Evolutionary conservation across 2,329 filamentous ascomycete species (phyloP).

Genomic region (Trichothecium sympodiale): DNA sequence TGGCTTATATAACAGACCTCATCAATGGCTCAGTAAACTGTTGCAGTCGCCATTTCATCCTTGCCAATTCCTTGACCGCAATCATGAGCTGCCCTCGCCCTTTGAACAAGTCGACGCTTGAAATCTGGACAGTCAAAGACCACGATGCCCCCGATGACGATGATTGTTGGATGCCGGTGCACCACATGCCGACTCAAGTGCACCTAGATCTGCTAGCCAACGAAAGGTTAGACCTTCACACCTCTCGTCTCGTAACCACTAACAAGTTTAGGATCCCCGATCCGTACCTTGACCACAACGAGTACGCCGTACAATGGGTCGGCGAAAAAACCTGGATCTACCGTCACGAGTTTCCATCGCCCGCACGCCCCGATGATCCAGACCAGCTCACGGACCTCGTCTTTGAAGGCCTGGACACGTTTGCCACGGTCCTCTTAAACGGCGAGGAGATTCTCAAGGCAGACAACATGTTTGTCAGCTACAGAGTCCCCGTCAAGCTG

Average conservation of each 20-base stretch:
- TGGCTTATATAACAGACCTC: neutral
- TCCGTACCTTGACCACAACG: constrained; percentile 51
- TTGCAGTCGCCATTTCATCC: too few relatives aligned
- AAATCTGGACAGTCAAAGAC: constrained; percentile 12
- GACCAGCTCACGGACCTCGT: constrained; percentile 29
- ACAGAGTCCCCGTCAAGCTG: constrained; percentile 39
- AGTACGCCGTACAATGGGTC: constrained; percentile 48
- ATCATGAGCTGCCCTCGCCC: neutral
- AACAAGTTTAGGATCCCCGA: constrained; percentile 28
- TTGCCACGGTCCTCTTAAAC: constrained; percentile 47
- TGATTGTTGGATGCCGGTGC: constrained; percentile 22
- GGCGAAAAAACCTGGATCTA: constrained; percentile 53
- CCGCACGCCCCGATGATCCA: neutral
- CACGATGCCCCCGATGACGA: constrained; percentile 4
- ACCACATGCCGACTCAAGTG: constrained; percentile 21
- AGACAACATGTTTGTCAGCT: constrained; percentile 54
- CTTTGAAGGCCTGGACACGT: constrained; percentile 55
- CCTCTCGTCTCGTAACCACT: neutral
- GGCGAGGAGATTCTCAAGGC: constrained; percentile 38
- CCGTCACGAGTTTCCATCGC: constrained; percentile 23
- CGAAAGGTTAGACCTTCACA: constrained; percentile 13
- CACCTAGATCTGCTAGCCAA: constrained; percentile 23
- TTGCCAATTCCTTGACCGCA: neutral
- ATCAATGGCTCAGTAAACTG: neutral
- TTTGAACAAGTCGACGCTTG: neutral